phyloP scores from a whole-genome alignment of 768 basidiomycete genomes.

The Leccinum arenicola region DNA sequence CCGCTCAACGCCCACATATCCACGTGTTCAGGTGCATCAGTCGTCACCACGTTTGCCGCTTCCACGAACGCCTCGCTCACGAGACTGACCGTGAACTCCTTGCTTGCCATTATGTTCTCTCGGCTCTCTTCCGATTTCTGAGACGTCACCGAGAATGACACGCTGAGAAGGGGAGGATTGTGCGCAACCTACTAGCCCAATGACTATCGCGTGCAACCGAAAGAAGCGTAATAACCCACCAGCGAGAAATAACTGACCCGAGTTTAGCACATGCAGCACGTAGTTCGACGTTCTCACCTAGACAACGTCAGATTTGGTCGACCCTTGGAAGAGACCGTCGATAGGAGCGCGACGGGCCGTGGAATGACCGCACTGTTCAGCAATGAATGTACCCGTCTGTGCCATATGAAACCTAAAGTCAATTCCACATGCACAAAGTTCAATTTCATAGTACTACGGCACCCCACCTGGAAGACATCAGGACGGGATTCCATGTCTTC shows the following conservation, averaged over 20 bases:
- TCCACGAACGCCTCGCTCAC: conserved; percentile 66
- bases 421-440: conserved; percentile 20
- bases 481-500: conserved; percentile 41
- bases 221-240: conserved; percentile 35
- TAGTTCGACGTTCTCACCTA: conserved; percentile 42
- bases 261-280: conserved; percentile 10
- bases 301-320: conserved; percentile 63
- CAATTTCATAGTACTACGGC: conserved; percentile 11
- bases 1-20: conserved; percentile 65
- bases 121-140: conserved; percentile 57
- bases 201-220: conserved; percentile 9
- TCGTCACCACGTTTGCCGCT: conserved; percentile 53
- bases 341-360: conserved; percentile 61
- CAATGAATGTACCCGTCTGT: conserved; percentile 44
- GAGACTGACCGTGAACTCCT: conserved; percentile 69
- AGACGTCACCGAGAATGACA: conserved; percentile 52
- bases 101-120: conserved; percentile 60
- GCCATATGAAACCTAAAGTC: conserved; percentile 16
- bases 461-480: conserved; percentile 30
- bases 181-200: conserved; percentile 42
- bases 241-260: conserved; percentile 57
- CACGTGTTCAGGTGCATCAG: conserved; percentile 50
- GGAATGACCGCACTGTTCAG: conserved; percentile 60
- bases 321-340: conserved; percentile 50
- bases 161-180: conserved; percentile 63